Evolutionary conservation across 2,329 filamentous ascomycete species (phyloP).

Genomic region (Colletotrichum sansevieriae): DNA sequence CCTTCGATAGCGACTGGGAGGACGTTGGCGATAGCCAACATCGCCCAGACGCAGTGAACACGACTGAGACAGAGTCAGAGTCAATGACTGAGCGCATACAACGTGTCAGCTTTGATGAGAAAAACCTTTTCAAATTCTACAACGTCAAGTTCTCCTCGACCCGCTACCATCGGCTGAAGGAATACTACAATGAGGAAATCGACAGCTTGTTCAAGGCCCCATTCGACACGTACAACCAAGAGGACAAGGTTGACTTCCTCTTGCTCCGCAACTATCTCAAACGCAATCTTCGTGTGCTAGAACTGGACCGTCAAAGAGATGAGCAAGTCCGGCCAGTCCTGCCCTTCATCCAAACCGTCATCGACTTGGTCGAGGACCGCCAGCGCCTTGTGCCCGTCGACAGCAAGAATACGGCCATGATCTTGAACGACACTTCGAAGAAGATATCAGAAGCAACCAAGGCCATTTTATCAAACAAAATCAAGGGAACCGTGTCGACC

Average conservation of each 20-base stretch:
- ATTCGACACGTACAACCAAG: constrained; percentile 52
- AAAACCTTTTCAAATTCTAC: constrained; percentile 63
- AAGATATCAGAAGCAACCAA: constrained; percentile 50
- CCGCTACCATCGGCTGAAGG: constrained; percentile 54
- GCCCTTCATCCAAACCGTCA: constrained; percentile 58
- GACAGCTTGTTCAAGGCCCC: constrained; percentile 44
- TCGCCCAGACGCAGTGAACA: neutral
- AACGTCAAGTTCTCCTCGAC: constrained; percentile 59
- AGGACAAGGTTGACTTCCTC: constrained; percentile 63
- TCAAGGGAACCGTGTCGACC: constrained; percentile 43
- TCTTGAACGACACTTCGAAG: constrained; percentile 53
- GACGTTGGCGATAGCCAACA: constrained; percentile 3
- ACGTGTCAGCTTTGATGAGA: constrained; percentile 59
- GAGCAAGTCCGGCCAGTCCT: constrained; percentile 56
- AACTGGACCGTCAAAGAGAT: constrained; percentile 51
- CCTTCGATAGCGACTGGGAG: constrained; percentile 25
- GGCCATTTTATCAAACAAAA: constrained; percentile 51
- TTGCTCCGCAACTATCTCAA: constrained; percentile 62
- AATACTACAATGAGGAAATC: constrained; percentile 59
- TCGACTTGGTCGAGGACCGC: constrained; percentile 61
- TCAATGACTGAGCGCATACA: constrained; percentile 57
- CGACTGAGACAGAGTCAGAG: constrained; percentile 47
- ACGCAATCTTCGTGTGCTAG: constrained; percentile 44
- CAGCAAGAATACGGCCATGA: constrained; percentile 57
- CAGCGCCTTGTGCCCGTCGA: constrained; percentile 59